Evolutionary conservation across 2,329 filamentous ascomycete genomes (phyloP), one percentile per base, ranked within the genome.

Genomic region (Diaporthe capsici): DNA sequence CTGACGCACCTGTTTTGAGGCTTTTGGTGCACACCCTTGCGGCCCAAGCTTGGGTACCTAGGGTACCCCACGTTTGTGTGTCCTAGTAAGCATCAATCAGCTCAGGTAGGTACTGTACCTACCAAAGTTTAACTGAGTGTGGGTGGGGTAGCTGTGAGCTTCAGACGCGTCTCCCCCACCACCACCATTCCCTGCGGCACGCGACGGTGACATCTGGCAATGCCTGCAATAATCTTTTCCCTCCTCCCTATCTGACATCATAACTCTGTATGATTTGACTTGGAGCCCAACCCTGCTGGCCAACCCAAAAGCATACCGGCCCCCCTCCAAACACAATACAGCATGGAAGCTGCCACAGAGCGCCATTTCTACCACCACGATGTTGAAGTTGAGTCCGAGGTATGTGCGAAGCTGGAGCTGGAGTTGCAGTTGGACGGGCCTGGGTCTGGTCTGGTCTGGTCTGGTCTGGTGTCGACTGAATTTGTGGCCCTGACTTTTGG

Each of bases 301-400:
- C 39, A 10, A 63, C 20, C 25, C 34, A 37, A 25, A 44, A 12
- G 15, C 44, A 67, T 34, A 7, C 31, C 17, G 10, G 37, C 20
- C 28, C 5, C 7, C 10, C 6, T 3, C 28, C 25, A 25, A 49
- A 49, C 39, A 51, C 20, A 28, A 53, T 13, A 7, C 31, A 39
- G 10, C 65, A 90, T 90, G 88, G 87, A 90, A 76, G 80, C 80
- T 15, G 84, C 84, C 13, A 87, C 85, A 37, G 83, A 83, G 71
- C 82, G 81, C 10, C 89, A 91, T 78, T 91, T 91, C 77, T 89
- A 87, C 79, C 76, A 84, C 31, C 89, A 91, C 68, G 86, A 86
- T 39, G 37, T 39, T 39, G 37, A 39, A 13, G 81, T 84, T 61
- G 53, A 63, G 39, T 72, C 72, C 28, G 78, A 80, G 70, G 86